Evolutionary conservation across 2,329 filamentous ascomycete genomes (phyloP).

Genomic region (Penicillium sp.): DNA sequence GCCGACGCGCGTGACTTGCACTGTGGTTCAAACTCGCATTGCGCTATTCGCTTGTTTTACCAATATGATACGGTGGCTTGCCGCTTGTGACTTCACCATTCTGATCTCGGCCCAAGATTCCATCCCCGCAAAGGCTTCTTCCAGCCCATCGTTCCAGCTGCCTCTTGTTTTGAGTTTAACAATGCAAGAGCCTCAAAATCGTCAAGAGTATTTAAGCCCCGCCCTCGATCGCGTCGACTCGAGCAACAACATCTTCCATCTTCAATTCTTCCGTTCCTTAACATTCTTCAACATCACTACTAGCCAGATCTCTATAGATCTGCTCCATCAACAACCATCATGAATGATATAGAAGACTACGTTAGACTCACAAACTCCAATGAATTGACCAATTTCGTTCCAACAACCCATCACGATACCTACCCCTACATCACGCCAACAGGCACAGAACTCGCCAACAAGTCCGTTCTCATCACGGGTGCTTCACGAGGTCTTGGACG

Average conservation of each 20-base stretch:
- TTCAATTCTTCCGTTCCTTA: neutral
- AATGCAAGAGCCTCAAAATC: neutral
- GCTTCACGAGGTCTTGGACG: constrained; percentile 62
- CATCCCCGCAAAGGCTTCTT: too few relatives aligned
- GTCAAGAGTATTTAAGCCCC: neutral
- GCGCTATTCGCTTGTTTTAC: neutral
- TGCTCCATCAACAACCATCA: neutral
- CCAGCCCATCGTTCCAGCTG: neutral
- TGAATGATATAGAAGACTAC: neutral
- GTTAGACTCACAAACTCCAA: neutral
- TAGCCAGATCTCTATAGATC: neutral
- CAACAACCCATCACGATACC: constrained; percentile 47
- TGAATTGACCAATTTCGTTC: neutral
- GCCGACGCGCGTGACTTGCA: neutral
- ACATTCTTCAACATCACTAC: neutral
- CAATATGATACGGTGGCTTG: neutral
- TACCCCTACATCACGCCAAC: constrained; percentile 59
- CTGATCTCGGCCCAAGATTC: neutral
- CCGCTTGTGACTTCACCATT: neutral
- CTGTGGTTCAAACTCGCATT: neutral
- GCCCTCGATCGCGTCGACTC: neutral
- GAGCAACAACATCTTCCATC: neutral
- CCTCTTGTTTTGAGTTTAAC: neutral
- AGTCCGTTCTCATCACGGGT: constrained; percentile 61
- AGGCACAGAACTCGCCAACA: constrained; percentile 48